Evolutionary conservation across 257 asterid genomes (phyloP).

Genomic region (Ehretia macrophylla): DNA sequence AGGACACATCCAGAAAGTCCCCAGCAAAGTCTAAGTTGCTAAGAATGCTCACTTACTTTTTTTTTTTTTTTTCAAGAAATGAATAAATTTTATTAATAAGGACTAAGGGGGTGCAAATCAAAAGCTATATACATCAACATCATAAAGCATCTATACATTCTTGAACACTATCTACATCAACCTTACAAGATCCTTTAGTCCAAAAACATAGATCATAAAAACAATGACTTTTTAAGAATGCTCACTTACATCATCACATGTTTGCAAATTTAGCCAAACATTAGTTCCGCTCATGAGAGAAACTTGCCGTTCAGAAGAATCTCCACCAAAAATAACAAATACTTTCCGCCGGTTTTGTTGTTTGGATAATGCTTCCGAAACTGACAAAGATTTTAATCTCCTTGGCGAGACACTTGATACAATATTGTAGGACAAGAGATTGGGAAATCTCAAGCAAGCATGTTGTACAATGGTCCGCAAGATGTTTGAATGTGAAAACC

Average conservation of each 20-base stretch:
- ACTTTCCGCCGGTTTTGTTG: conserved; percentile 39
- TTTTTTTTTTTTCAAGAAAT: no score
- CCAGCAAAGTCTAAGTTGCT: neutral
- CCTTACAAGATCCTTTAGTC: no score
- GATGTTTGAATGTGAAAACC: conserved; percentile 84
- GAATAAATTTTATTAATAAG: no score
- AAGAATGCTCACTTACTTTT: conserved; percentile 45
- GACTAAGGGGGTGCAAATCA: no score
- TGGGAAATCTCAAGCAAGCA: conserved; percentile 82
- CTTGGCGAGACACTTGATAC: conserved; percentile 39
- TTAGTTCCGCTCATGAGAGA: conserved; percentile 96
- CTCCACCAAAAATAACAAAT: conserved; percentile 82
- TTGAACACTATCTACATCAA: no score
- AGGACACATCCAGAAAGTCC: no score
- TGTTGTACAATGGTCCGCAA: conserved; percentile 70
- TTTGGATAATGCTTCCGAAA: conserved; percentile 22
- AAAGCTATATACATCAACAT: conserved; percentile 1
- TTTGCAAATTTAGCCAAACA: conserved; percentile 85
- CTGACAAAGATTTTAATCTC: conserved; percentile 30
- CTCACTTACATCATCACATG: conserved; percentile 73
- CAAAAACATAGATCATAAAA: no score
- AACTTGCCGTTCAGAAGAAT: conserved; percentile 86
- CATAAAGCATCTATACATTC: neutral
- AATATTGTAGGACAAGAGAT: conserved; percentile 36
- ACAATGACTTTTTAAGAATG: no score